Evolutionary conservation across 495 filamentous ascomycete species (phyloP).

Genomic region (Bathelium albidoporum): DNA sequence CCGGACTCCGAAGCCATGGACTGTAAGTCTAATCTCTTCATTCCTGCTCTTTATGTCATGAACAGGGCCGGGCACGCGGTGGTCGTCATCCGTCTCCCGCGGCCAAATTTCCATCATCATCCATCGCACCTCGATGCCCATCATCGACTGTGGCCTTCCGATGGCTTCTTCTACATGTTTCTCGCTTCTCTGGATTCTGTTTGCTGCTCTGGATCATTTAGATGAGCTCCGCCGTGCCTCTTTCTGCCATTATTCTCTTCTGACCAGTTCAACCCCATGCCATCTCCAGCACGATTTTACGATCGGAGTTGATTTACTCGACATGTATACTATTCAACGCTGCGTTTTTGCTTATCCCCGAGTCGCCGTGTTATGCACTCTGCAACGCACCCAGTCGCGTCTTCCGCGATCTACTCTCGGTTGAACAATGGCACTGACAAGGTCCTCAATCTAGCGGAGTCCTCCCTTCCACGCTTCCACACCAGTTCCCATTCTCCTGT

Average conservation of each 20-base stretch:
- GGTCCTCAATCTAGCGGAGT: constrained; percentile 25
- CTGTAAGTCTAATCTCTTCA: constrained; percentile 23
- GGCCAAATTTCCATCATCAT: constrained; percentile 16
- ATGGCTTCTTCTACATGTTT: not conserved
- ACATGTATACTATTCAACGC: constrained; percentile 7
- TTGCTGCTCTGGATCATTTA: not conserved
- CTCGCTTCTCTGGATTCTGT: not conserved
- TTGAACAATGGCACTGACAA: constrained; percentile 23
- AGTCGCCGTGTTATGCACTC: constrained; percentile 26
- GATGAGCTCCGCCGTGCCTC: constrained; percentile 7
- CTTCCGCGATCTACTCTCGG: constrained; percentile 12
- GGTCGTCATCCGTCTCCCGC: not conserved
- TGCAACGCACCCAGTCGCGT: constrained; percentile 18
- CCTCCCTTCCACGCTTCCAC: constrained; percentile 11
- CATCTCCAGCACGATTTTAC: constrained; percentile 9
- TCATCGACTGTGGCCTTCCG: constrained; percentile 6
- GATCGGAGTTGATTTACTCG: constrained; percentile 10
- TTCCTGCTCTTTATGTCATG: not conserved
- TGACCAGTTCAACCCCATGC: constrained; percentile 1
- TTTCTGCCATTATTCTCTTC: constrained; percentile 8
- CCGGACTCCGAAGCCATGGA: constrained; percentile 16
- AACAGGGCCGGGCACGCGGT: not conserved
- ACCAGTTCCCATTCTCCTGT: constrained; percentile 28
- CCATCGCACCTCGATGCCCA: constrained; percentile 20
- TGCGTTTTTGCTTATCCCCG: constrained; percentile 16